Percentiles rank a stretch among this genome's conserved stretches.
These are phyloP conservation scores for Ogataea trehalophila DNA, from an alignment of 805 yeast genomes.

Conservation along the genomic window DNA sequence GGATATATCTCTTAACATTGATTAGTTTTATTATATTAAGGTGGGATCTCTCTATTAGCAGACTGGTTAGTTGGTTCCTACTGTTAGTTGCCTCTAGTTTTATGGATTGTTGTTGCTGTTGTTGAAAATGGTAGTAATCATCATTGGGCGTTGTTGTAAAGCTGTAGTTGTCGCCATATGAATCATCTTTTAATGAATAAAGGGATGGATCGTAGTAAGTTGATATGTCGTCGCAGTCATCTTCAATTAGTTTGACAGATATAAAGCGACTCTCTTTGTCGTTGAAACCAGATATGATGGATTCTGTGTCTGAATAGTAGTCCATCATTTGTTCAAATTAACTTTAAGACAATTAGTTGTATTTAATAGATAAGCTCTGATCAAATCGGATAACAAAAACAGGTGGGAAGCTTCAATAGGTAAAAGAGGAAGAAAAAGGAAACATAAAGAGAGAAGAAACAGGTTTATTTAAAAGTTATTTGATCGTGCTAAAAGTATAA, in stretches of 20 bases:
- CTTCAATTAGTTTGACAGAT: slow-evolving; percentile 3
- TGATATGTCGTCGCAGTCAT: not conserved
- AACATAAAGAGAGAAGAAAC: too few species aligned
- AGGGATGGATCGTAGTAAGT: not conserved
- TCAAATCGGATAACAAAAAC: not conserved
- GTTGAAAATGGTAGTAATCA: not conserved
- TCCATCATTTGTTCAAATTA: not conserved
- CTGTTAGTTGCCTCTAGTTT: not conserved
- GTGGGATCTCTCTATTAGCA: slow-evolving; percentile 2
- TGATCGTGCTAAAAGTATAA: too few species aligned
- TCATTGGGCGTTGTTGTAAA: not conserved
- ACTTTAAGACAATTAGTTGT: too few species aligned
- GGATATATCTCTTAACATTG: slow-evolving; percentile 3
- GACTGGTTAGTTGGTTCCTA: not conserved
- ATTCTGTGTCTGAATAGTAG: slow-evolving; percentile 8
- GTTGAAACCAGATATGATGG: slow-evolving; percentile 17
- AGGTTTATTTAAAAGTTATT: too few species aligned
- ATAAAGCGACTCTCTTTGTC: slow-evolving; percentile 11
- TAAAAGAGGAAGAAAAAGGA: not conserved
- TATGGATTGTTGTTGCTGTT: not conserved
- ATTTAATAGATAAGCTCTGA: not conserved
- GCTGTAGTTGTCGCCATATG: too few species aligned
- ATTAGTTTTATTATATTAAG: slow-evolving; percentile 1
- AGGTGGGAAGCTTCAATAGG: not conserved
- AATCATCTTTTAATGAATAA: not conserved